Evolutionary conservation across 2,329 filamentous ascomycete genomes (phyloP).

Genomic region (Paraphoma chrysanthemicola): DNA sequence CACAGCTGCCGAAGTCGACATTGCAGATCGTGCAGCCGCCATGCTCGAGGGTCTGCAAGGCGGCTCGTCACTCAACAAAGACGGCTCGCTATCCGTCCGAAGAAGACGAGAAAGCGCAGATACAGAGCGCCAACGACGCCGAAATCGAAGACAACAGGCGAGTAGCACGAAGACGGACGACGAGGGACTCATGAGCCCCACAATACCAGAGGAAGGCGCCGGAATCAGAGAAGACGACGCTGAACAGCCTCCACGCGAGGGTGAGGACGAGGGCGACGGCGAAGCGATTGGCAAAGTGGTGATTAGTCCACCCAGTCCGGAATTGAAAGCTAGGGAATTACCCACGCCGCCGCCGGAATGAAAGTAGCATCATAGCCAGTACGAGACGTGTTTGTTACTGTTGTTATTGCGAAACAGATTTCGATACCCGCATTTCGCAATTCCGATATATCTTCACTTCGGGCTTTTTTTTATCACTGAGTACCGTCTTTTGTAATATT

Average conservation of each 20-base stretch:
- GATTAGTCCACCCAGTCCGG: slow-evolving; percentile 45
- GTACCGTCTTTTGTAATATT: too few relatives aligned
- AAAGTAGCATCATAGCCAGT: too few relatives aligned
- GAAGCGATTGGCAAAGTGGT: slow-evolving; percentile 38
- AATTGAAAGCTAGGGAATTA: slow-evolving; percentile 33
- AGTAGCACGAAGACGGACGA: slow-evolving; percentile 39
- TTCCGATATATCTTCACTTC: too few relatives aligned
- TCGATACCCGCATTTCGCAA: too few relatives aligned
- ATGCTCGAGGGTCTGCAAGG: slow-evolving; percentile 83
- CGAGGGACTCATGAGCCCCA: slow-evolving; percentile 40
- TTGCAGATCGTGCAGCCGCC: slow-evolving; percentile 83
- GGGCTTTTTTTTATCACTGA: too few relatives aligned
- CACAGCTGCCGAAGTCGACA: slow-evolving; percentile 59
- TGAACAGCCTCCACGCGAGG: too few relatives aligned
- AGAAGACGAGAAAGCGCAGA: slow-evolving; percentile 77
- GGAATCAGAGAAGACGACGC: slow-evolving; percentile 10
- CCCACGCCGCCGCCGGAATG: slow-evolving; percentile 40
- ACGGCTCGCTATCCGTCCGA: slow-evolving; percentile 60
- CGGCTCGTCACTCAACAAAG: slow-evolving; percentile 60
- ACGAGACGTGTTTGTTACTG: too few relatives aligned
- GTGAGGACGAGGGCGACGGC: slow-evolving; percentile 6
- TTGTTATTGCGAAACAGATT: too few relatives aligned
- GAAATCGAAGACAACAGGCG: slow-evolving; percentile 60
- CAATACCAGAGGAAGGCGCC: slow-evolving; percentile 41
- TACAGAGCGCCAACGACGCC: slow-evolving; percentile 74